Conservation (phyloP, 495 filamentous ascomycete species). For the Aspergillus campestris region DNA sequence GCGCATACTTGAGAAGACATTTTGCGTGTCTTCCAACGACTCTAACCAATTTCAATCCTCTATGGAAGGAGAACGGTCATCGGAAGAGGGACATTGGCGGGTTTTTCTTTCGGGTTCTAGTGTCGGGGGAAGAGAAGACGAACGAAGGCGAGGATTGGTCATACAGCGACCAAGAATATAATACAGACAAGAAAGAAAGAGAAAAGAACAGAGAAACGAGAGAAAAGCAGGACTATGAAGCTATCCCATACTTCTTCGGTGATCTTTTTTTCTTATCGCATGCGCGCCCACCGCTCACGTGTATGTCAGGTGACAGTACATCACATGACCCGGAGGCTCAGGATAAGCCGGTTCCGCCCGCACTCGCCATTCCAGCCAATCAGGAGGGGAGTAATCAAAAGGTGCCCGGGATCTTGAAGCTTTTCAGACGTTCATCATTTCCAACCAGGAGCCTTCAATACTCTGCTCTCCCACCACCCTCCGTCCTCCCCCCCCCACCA, state of each 20-base stretch:
- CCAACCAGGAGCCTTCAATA: slow-evolving; percentile 14
- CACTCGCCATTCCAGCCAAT: slow-evolving; percentile 34
- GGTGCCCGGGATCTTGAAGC: slow-evolving; percentile 40
- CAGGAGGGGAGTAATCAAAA: slow-evolving; percentile 32
- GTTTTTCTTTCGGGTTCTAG: too few species aligned
- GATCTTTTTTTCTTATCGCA: slow-evolving; percentile 33
- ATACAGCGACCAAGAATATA: too few species aligned
- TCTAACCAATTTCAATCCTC: slow-evolving; percentile 52
- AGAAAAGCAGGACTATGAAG: too few species aligned
- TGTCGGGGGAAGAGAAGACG: too few species aligned
- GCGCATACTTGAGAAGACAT: slow-evolving; percentile 48
- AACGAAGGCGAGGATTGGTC: too few species aligned
- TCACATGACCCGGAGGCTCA: slow-evolving; percentile 23
- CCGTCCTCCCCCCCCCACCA: slow-evolving; percentile 19
- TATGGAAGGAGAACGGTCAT: slow-evolving; percentile 61
- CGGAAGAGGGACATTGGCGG: slow-evolving; percentile 36
- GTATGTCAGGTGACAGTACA: slow-evolving; percentile 4
- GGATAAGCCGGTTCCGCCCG: slow-evolving; percentile 41
- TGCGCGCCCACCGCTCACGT: slow-evolving; percentile 7
- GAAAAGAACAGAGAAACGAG: slow-evolving; percentile 1
- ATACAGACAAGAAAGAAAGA: slow-evolving; percentile 5
- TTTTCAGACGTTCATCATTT: slow-evolving; percentile 35
- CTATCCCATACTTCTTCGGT: too few species aligned
- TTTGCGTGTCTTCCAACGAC: slow-evolving; percentile 52
- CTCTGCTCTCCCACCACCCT: slow-evolving; percentile 22